Percentiles rank a stretch among this genome's conserved stretches.
Evolutionary conservation across 164 flowering plant species (phyloP).

Genomic region (Euptelea pleiosperma): DNA sequence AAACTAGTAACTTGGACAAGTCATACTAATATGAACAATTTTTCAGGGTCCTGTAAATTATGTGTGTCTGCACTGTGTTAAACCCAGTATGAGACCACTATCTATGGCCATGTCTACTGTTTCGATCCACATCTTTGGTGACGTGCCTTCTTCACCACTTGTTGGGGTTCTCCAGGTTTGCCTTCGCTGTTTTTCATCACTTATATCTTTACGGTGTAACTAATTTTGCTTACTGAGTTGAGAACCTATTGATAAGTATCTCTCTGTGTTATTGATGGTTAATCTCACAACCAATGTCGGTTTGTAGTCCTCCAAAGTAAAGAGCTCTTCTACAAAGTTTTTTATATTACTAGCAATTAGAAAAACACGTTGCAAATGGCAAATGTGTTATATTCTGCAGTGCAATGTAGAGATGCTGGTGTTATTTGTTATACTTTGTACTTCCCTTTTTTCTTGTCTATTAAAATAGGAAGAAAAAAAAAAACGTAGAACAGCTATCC

Average conservation of each 20-base stretch:
- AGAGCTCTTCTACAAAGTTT: too few species aligned
- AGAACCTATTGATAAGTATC: too few species aligned
- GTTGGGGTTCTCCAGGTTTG: slow-evolving; percentile 86
- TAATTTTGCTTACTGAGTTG: background rate
- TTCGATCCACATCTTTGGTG: slow-evolving; percentile 80
- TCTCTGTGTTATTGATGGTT: too few species aligned
- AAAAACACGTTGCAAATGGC: too few species aligned
- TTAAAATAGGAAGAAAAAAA: too few species aligned
- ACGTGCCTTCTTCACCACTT: slow-evolving; percentile 89
- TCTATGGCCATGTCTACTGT: slow-evolving; percentile 87
- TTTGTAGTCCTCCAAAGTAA: background rate
- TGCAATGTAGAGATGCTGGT: too few species aligned
- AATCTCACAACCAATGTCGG: background rate
- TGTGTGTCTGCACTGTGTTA: slow-evolving; percentile 72
- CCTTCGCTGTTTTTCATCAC: background rate
- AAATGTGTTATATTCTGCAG: too few species aligned
- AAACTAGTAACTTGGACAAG: background rate
- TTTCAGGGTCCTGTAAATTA: slow-evolving; percentile 87
- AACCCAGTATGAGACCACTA: slow-evolving; percentile 72
- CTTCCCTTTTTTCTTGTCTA: too few species aligned
- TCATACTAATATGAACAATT: background rate
- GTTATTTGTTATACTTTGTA: too few species aligned
- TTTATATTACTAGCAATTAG: too few species aligned
- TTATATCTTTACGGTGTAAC: background rate
- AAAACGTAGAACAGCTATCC: too few species aligned